Evolutionary conservation across 2,329 filamentous ascomycete genomes (phyloP).

Genomic region (Lanzia echinophila): DNA sequence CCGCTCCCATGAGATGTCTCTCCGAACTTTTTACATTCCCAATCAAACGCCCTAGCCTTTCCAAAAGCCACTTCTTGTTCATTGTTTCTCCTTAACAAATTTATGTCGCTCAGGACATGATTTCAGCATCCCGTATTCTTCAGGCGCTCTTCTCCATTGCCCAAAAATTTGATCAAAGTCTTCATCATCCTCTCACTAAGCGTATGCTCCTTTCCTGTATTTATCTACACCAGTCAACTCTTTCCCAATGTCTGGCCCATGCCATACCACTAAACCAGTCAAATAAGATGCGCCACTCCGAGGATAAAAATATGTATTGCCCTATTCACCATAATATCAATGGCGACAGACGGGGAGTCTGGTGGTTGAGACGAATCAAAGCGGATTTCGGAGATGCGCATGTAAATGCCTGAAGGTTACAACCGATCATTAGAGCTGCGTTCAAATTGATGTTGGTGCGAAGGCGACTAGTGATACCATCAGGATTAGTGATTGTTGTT

Average conservation of each 20-base stretch:
- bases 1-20: not conserved
- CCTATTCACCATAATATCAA: conserved; percentile 33
- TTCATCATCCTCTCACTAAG: not conserved
- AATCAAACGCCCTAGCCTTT: not conserved
- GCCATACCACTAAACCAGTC: conserved; percentile 25
- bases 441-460: not conserved
- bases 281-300: conserved; percentile 31
- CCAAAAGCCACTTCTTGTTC: not conserved
- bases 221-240: conserved; percentile 4
- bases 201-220: not conserved
- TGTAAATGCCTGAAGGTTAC: conserved; percentile 24
- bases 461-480: not conserved
- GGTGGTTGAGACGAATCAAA: conserved; percentile 18
- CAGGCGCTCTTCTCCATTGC: not conserved
- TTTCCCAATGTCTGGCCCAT: not conserved
- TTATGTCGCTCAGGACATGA: not conserved
- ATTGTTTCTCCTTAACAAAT: not conserved
- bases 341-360: conserved; percentile 35
- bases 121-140: not conserved
- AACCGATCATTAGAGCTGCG: not conserved
- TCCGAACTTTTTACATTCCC: not conserved
- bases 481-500: conserved; percentile 30
- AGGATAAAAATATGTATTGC: conserved; percentile 26
- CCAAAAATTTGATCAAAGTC: not conserved
- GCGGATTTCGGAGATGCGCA: conserved; percentile 29